Percentiles rank a stretch among this genome's conserved stretches.
These are phyloP conservation scores for Pythium periplocum DNA, from an alignment of 352 stramenopile genomes.

Conservation along the genomic window DNA sequence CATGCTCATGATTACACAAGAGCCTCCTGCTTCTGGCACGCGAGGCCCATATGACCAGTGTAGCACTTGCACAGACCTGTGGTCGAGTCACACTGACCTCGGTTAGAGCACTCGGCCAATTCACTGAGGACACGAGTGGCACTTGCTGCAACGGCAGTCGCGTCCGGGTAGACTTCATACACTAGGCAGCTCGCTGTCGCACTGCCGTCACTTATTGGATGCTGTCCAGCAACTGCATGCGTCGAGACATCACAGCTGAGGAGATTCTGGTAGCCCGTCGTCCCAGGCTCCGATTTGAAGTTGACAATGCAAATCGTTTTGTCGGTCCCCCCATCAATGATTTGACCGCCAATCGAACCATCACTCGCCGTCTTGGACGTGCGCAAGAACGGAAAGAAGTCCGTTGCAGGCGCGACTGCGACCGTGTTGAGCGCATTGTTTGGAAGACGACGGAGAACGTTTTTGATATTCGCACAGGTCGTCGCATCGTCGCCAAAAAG, in stretches of 20 bases:
- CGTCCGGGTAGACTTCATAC: constrained; percentile 21
- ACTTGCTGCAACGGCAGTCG: not conserved
- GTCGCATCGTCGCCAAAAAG: not conserved
- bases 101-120: constrained; percentile 49
- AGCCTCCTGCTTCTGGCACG: constrained; percentile 65
- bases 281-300: constrained; percentile 45
- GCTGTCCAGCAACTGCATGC: constrained; percentile 28
- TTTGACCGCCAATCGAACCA: not conserved
- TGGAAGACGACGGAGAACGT: constrained; percentile 33
- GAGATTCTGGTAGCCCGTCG: constrained; percentile 51
- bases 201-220: constrained; percentile 20
- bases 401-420: constrained; percentile 4
- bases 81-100: constrained; percentile 47
- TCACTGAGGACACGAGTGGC: constrained; percentile 31
- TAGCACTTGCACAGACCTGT: constrained; percentile 62
- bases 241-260: constrained; percentile 38
- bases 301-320: constrained; percentile 29
- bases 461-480: constrained; percentile 35
- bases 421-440: constrained; percentile 70
- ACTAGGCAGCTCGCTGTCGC: constrained; percentile 23
- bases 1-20: constrained; percentile 26
- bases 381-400: constrained; percentile 23
- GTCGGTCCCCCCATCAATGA: not conserved
- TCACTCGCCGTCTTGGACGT: constrained; percentile 4
- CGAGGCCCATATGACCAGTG: constrained; percentile 67